A percentile compares a stretch with the other conserved stretches of the same genome.
Conservation (phyloP, 306 rosid species). For the Cicer chorassanicum region DNA sequence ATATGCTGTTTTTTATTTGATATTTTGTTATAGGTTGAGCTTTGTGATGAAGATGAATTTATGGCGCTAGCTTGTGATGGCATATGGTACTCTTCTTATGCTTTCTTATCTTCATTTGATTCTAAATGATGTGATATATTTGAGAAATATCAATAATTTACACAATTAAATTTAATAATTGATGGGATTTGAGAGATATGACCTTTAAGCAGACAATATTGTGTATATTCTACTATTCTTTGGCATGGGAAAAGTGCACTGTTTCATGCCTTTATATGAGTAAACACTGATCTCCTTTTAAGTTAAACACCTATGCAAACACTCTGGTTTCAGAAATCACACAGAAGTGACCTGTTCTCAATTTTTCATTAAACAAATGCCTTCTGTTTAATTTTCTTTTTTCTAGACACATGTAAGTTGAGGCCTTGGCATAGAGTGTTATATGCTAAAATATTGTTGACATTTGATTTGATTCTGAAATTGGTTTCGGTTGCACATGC, state of each 20-base stretch:
- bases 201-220: background rate
- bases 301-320: background rate
- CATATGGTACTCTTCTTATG: slow-evolving; percentile 70
- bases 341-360: background rate
- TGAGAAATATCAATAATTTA: background rate
- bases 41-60: slow-evolving; percentile 89
- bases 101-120: slow-evolving; percentile 24
- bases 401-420: background rate
- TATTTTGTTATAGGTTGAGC: slow-evolving; percentile 68
- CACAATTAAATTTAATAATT: slow-evolving; percentile 3
- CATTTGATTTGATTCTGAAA: slow-evolving; percentile 25
- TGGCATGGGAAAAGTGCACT: background rate
- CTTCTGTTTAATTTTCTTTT: slow-evolving; percentile 4
- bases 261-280: slow-evolving; percentile 26
- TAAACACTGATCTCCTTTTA: slow-evolving; percentile 27
- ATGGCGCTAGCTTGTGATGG: slow-evolving; percentile 79
- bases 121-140: slow-evolving; percentile 17
- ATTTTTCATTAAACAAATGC: slow-evolving; percentile 19
- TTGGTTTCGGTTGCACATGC: slow-evolving; percentile 10
- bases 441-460: slow-evolving; percentile 1
- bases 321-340: slow-evolving; percentile 17
- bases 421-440: slow-evolving; percentile 6
- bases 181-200: background rate
- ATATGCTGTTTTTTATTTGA: slow-evolving; percentile 24
- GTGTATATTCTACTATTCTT: background rate